Conservation (phyloP, 306 rosid species). For the Casuarina equisetifolia region DNA sequence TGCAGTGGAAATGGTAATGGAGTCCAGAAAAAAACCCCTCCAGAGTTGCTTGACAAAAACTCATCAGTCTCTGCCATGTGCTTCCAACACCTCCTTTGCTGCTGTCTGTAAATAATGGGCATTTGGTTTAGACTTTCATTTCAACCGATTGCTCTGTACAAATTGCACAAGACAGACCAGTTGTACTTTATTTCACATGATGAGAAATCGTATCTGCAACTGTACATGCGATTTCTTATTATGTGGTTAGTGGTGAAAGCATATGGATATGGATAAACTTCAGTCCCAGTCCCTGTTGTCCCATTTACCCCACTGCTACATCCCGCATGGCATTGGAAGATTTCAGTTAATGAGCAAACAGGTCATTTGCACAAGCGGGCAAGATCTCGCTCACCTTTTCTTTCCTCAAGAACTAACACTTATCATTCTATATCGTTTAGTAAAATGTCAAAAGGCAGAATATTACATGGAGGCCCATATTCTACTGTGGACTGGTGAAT, state of each 20-base stretch:
- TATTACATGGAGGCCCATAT: neutral
- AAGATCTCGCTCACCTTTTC: neutral
- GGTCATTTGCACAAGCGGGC: neutral
- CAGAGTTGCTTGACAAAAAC: constrained; percentile 76
- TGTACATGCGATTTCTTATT: neutral
- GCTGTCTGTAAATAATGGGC: constrained; percentile 57
- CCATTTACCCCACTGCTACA: neutral
- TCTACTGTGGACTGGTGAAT: neutral
- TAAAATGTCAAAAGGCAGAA: constrained; percentile 8
- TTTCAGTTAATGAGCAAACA: neutral
- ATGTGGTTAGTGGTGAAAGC: too few relatives aligned
- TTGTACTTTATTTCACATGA: neutral
- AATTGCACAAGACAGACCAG: neutral
- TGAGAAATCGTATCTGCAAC: neutral
- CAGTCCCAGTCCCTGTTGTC: neutral
- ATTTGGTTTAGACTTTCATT: constrained; percentile 29
- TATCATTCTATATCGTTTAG: constrained; percentile 8
- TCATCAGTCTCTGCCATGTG: constrained; percentile 96
- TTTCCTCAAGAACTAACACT: neutral
- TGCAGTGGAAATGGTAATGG: constrained; percentile 81
- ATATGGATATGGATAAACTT: neutral
- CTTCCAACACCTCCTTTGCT: constrained; percentile 77
- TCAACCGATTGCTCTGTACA: constrained; percentile 6
- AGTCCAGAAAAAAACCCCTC: constrained; percentile 69
- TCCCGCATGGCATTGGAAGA: neutral